Base-by-base conservation (phyloP, 140 eudicot species). In the Oenanthe javanica region DNA sequence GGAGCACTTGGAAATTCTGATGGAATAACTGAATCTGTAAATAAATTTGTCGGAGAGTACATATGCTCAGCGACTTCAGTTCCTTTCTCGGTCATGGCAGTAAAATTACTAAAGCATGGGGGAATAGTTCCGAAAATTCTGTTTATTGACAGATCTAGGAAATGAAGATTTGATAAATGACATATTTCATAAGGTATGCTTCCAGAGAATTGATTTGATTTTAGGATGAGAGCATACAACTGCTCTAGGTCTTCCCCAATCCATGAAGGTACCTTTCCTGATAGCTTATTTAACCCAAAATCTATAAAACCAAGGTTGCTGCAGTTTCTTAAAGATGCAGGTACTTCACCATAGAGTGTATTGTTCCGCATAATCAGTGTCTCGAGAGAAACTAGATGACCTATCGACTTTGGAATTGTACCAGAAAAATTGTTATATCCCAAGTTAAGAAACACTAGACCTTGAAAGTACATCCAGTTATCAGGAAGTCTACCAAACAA, bases 141-240 rank as follows among this genome's bases (percentile, higher is more conserved):
- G 72, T 86, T 83, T 0, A 18, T 14, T 3, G 84, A 79, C 16
- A 86, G 78, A 14, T 86, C 89, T 66, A 80, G 66, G 4, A 86
- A 18, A 4, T 76, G 80, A 42, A 80, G 70, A 0, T 31, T 1
- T 1, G 18, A 7, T 23, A 73, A 66, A 40, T 36, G 47, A 23
- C 79, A 81, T 27, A 81, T 19, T 9, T 40, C 38, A 57, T 8
- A 27, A 25, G 76, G 76, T 1, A 81, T 9, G 79, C 43, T 46
- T 40, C 84, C 84, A 36, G 16, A 10, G 25, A 81, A 75, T 45
- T 54, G 38, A 42, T 45, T 81, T 8, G 46, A 80, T 6, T 70
- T 66, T 1, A 86, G 71, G 55, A 63, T 67, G 0, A 83, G 77
- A 21, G 45, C 46, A 36, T 69, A 69, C 19, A 69, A 69, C 9